These are phyloP conservation scores for Xylaria curta DNA, from an alignment of 495 filamentous ascomycete species.

Conservation along the genomic window DNA sequence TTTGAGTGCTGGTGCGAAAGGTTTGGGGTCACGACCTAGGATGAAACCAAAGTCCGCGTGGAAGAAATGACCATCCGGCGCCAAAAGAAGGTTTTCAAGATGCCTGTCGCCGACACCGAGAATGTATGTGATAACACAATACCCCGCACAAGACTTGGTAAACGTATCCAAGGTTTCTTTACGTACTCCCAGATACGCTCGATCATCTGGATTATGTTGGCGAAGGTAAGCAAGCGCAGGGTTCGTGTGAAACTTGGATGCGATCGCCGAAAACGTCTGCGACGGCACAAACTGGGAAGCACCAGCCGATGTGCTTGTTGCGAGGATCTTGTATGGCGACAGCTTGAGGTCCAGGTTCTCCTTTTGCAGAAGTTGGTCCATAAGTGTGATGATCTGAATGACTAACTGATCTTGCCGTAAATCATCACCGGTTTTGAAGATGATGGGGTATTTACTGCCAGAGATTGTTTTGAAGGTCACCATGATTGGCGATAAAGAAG, in stretches of 20 bases:
- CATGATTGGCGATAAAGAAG: slow-evolving; percentile 85
- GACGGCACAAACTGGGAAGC: slow-evolving; percentile 93
- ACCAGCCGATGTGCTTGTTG: slow-evolving; percentile 86
- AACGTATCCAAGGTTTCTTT: slow-evolving; percentile 95
- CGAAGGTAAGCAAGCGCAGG: slow-evolving; percentile 80
- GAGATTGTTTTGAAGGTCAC: slow-evolving; percentile 86
- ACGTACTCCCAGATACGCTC: slow-evolving; percentile 82
- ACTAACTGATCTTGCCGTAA: slow-evolving; percentile 97
- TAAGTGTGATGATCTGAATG: slow-evolving; percentile 96
- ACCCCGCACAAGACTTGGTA: slow-evolving; percentile 93
- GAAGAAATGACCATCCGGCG: slow-evolving; percentile 94
- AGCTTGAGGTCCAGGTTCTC: slow-evolving; percentile 97
- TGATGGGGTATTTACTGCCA: slow-evolving; percentile 81
- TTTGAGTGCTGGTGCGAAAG: slow-evolving; percentile 96
- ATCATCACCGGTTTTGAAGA: slow-evolving; percentile 98
- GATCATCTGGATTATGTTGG: slow-evolving; percentile 86
- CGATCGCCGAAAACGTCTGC: slow-evolving; percentile 77
- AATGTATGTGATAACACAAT: slow-evolving; percentile 98
- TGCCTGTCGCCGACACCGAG: slow-evolving; percentile 98
- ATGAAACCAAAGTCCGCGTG: slow-evolving; percentile 99
- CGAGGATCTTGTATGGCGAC: slow-evolving; percentile 93
- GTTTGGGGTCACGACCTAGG: slow-evolving; percentile 95
- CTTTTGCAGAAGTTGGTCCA: slow-evolving; percentile 95
- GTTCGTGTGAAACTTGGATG: slow-evolving; percentile 79
- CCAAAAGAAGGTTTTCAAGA: slow-evolving; percentile 91